phyloP scores from a whole-genome alignment of 164 flowering plant genomes.

The Liriodendron chinense region DNA sequence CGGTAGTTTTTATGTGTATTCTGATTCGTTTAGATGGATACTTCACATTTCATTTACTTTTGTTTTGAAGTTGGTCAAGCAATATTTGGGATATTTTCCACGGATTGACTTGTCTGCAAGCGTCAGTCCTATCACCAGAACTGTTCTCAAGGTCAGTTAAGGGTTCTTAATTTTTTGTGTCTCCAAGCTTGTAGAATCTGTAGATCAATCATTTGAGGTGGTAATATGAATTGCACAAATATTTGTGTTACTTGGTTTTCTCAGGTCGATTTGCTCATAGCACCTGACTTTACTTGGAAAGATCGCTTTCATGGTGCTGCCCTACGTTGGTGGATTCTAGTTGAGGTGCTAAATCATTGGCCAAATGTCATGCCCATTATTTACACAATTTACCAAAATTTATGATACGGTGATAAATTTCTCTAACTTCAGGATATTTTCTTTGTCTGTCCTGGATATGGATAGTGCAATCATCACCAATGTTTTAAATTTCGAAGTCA shows the following conservation, averaged over 20 bases:
- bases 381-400: background rate
- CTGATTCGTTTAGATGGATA: background rate
- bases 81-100: slow-evolving; percentile 84
- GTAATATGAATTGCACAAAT: background rate
- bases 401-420: background rate
- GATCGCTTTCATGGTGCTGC: slow-evolving; percentile 92
- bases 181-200: background rate
- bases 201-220: background rate
- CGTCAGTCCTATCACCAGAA: slow-evolving; percentile 97
- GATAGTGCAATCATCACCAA: no score
- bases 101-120: slow-evolving; percentile 77
- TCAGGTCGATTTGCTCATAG: slow-evolving; percentile 81
- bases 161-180: background rate
- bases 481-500: no score
- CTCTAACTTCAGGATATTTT: no score
- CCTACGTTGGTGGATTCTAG: slow-evolving; percentile 93
- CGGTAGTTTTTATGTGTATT: background rate
- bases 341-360: slow-evolving; percentile 59
- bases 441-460: no score
- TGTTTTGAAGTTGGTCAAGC: slow-evolving; percentile 72
- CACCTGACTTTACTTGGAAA: slow-evolving; percentile 92
- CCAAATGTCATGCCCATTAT: background rate
- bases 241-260: background rate
- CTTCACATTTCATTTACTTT: slow-evolving; percentile 4
- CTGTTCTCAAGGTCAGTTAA: slow-evolving; percentile 80